A percentile compares a stretch with the other conserved stretches of the same genome.
phyloP scores from a whole-genome alignment of 2,329 filamentous ascomycete species.

The Sordariomycetes sp. region DNA sequence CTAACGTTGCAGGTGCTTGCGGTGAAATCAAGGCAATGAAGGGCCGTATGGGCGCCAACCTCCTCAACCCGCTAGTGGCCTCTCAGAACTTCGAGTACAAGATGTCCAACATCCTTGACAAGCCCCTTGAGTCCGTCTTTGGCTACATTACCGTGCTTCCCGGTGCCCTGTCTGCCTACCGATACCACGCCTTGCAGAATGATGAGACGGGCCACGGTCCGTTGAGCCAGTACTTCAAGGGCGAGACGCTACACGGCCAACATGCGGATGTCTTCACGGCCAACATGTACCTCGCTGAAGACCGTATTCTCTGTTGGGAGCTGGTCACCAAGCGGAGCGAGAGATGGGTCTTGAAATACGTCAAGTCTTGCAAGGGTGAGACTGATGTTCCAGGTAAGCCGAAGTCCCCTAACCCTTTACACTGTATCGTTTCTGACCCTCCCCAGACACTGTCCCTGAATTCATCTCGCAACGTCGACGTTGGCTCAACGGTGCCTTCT shows the following conservation, averaged over 20 bases:
- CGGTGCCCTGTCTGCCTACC: slow-evolving; percentile 88
- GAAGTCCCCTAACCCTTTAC: not conserved
- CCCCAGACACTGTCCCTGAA: slow-evolving; percentile 76
- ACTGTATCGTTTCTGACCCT: slow-evolving; percentile 1
- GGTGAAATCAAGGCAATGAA: slow-evolving; percentile 98
- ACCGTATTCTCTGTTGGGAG: slow-evolving; percentile 89
- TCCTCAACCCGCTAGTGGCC: slow-evolving; percentile 89
- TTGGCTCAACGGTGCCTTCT: slow-evolving; percentile 98
- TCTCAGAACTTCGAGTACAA: slow-evolving; percentile 99
- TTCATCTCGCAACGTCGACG: slow-evolving; percentile 94
- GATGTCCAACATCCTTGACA: slow-evolving; percentile 98
- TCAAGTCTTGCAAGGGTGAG: slow-evolving; percentile 92
- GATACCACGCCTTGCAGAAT: slow-evolving; percentile 93
- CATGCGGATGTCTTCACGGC: slow-evolving; percentile 96
- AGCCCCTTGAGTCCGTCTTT: slow-evolving; percentile 93
- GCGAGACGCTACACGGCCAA: slow-evolving; percentile 90
- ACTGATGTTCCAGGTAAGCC: slow-evolving; percentile 88
- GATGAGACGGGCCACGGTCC: slow-evolving; percentile 93
- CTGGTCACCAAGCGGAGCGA: slow-evolving; percentile 90
- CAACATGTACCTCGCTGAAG: slow-evolving; percentile 90
- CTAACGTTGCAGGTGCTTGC: slow-evolving; percentile 91
- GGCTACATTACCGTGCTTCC: slow-evolving; percentile 97
- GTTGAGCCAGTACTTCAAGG: slow-evolving; percentile 97
- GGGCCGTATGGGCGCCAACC: slow-evolving; percentile 69
- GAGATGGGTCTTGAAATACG: slow-evolving; percentile 96